These are phyloP conservation scores for Medicago truncatula DNA, from an alignment of 306 rosid species.

Conservation along the genomic window MtrunA17r5.0-ANR NC_053045.1:8357001-8357500, in stretches of 20 bases:
- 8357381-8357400: slow-evolving; percentile 5
- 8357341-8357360: not conserved
- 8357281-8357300: not conserved
- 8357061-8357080: slow-evolving; percentile 14
- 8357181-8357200: not conserved
- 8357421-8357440: slow-evolving; percentile 2
- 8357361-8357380: slow-evolving; percentile 4
- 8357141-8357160: not conserved
- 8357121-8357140: not conserved
- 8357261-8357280: not conserved
- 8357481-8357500: slow-evolving; percentile 31
- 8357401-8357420: slow-evolving; percentile 14
- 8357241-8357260: not conserved
- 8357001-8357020: slow-evolving; percentile 26
- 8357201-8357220: not conserved
- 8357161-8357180: slow-evolving; percentile 2
- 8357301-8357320: not conserved
- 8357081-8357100: slow-evolving; percentile 15
- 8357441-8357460: slow-evolving; percentile 14
- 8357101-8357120: slow-evolving; percentile 8
- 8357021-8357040: slow-evolving; percentile 6
- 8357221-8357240: not conserved
- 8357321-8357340: not conserved
- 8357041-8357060: slow-evolving; percentile 6
- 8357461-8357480: slow-evolving; percentile 33